Evolutionary conservation across 345 rosid genomes (phyloP).

Genomic region (Passiflora organensis): DNA sequence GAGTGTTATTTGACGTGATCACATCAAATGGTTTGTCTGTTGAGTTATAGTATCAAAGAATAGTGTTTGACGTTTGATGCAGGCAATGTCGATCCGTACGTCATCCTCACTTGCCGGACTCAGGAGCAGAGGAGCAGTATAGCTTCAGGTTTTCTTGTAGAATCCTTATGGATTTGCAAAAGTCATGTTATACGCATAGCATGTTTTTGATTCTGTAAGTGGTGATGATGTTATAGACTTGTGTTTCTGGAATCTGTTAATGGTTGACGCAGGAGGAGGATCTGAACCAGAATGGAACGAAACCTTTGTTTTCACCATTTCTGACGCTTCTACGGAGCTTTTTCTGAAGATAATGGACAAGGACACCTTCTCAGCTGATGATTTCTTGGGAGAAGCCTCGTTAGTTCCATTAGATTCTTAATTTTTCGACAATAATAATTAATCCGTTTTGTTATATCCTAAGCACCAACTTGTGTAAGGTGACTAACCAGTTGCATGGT

Average conservation of each 20-base stretch:
- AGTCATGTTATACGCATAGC: no score
- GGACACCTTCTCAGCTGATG: conserved; percentile 19
- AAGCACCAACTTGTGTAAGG: no score
- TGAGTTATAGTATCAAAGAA: no score
- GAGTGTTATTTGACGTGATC: no score
- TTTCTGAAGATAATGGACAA: conserved; percentile 25
- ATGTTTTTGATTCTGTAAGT: no score
- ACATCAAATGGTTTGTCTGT: no score
- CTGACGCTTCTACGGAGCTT: conserved; percentile 20
- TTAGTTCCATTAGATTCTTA: conserved; percentile 5
- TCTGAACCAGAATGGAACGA: conserved; percentile 33
- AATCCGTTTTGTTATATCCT: not conserved
- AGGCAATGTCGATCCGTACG: conserved; percentile 76
- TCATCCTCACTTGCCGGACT: conserved; percentile 50
- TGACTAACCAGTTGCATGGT: no score
- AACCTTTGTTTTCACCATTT: conserved; percentile 23
- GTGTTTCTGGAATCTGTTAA: not conserved
- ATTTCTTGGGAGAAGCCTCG: conserved; percentile 32
- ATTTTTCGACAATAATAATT: not conserved
- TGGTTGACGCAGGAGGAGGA: conserved; percentile 36
- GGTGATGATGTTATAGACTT: no score
- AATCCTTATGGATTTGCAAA: no score
- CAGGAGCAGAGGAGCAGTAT: conserved; percentile 73
- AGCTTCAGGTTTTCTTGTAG: conserved; percentile 45
- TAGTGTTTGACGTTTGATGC: no score